phyloP scores from a whole-genome alignment of 2,329 filamentous ascomycete genomes.

The Pseudopithomyces chartarum region DNA sequence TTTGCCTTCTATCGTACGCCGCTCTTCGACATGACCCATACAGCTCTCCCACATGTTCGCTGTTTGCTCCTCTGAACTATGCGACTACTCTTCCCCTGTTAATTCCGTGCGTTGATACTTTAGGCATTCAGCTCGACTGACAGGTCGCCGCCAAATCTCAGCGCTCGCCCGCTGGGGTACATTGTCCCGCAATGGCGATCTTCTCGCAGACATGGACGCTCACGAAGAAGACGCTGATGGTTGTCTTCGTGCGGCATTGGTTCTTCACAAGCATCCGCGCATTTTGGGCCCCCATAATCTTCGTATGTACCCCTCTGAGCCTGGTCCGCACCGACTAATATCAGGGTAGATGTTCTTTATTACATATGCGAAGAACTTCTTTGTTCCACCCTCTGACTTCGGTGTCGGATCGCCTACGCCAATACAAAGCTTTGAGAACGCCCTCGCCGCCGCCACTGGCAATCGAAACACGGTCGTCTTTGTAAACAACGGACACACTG shows the following conservation, averaged over 20 bases:
- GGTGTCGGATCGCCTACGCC: conserved; percentile 70
- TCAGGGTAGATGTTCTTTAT: conserved; percentile 53
- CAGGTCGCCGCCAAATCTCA: not conserved
- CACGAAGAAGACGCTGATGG: conserved; percentile 61
- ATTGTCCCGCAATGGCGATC: conserved; percentile 39
- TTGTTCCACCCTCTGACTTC: conserved; percentile 75
- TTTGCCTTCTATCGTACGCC: not conserved
- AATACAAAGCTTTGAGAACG: conserved; percentile 68
- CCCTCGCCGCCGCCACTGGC: conserved; percentile 61
- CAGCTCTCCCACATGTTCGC: not conserved
- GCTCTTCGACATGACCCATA: not conserved
- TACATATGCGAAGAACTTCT: conserved; percentile 78
- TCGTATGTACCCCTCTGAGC: conserved; percentile 35
- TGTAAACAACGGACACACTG: conserved; percentile 72
- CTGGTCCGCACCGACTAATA: not conserved
- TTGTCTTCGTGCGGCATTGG: conserved; percentile 59
- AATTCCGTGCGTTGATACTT: not conserved
- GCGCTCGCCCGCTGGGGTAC: conserved; percentile 21
- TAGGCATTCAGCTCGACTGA: not conserved
- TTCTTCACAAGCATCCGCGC: conserved; percentile 60
- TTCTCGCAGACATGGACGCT: conserved; percentile 61
- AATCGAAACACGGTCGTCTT: conserved; percentile 75
- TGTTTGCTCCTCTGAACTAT: not conserved
- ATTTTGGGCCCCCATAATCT: conserved; percentile 61
- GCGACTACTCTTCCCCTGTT: conserved; percentile 1